phyloP scores from a whole-genome alignment of 768 basidiomycete species.

The Podaxis carcinomalis region DNA sequence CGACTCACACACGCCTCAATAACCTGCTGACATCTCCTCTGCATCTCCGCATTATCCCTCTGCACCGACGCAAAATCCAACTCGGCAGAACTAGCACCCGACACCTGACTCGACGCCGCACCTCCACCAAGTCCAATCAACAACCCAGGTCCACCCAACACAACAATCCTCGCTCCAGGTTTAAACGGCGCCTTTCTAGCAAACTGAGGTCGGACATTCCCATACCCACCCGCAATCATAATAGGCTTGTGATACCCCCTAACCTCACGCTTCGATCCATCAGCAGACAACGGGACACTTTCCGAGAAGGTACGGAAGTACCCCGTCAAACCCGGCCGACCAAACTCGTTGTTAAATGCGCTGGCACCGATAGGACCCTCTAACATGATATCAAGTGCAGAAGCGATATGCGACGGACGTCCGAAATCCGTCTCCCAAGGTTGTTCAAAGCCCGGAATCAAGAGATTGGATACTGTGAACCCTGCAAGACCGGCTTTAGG shows the following conservation, averaged over 20 bases:
- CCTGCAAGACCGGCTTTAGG: constrained; percentile 95
- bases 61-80: constrained; percentile 98
- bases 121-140: constrained; percentile 96
- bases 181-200: constrained; percentile 75
- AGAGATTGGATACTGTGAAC: constrained; percentile 90
- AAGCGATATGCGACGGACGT: constrained; percentile 85
- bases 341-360: constrained; percentile 98
- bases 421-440: constrained; percentile 98
- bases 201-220: constrained; percentile 84
- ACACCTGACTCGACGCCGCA: constrained; percentile 90
- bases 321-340: constrained; percentile 85
- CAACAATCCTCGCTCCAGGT: constrained; percentile 83
- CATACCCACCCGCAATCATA: constrained; percentile 98
- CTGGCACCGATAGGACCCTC: constrained; percentile 93
- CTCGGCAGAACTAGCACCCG: constrained; percentile 86
- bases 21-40: constrained; percentile 94
- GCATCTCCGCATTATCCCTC: constrained; percentile 98
- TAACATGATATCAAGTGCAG: constrained; percentile 93
- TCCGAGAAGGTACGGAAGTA: constrained; percentile 96
- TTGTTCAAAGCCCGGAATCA: constrained; percentile 86
- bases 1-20: constrained; percentile 83
- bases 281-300: constrained; percentile 51
- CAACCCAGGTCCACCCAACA: constrained; percentile 94
- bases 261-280: constrained; percentile 52
- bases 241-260: constrained; percentile 99